Base-by-base conservation (phyloP, 768 basidiomycete species). In the Brasilioporus rufonigricans region DNA sequence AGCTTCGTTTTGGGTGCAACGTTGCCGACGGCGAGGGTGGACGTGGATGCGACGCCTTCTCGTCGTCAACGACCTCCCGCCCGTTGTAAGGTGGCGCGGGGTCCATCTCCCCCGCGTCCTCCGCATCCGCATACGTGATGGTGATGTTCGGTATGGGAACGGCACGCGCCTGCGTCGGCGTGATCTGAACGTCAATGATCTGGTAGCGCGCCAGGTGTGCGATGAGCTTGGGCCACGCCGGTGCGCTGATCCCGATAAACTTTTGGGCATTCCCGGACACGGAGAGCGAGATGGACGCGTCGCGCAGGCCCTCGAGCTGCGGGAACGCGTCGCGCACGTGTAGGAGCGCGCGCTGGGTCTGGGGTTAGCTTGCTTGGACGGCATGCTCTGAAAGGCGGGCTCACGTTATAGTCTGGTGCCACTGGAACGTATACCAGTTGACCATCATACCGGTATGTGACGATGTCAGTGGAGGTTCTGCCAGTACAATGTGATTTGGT, bases 371-470 rank as follows among this genome's bases (percentile, higher is more conserved):
- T 5, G 21, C 12, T 16, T 4, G 7, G 29, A 23, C 8, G 4
- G n/a, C n/a, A 19, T 9, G n/a, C 4, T 12, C 27, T 11, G 14
- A 9, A 44, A 43, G 35, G 21, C 16, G 44, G 41, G 61, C 74
- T 50, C 36, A 82, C 84, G 60, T 73, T 61, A 52, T 81, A 82
- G 41, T 68, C 64, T 31, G 64, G 49, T 11, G 77, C 73, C 1
- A 76, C 76, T 1, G 72, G 74, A 1, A 85, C 83, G 43, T 81
- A 83, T 16, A 83, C 78, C n/a, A 82, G 68, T 26, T 74, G 61
- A 9, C 69, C 63, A 0, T 72, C 63, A 6, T 70, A 68, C 26
- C 79, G 76, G 53, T 83, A 84, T 18, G 78, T 83, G 54, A 84
- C 66, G 49, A 83, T 72, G 36, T 82, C 79, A 6, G 49, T 33